Evolutionary conservation across 345 rosid genomes (phyloP), one percentile per base, ranked within the genome.

Genomic region (Syzygium oleosum): DNA sequence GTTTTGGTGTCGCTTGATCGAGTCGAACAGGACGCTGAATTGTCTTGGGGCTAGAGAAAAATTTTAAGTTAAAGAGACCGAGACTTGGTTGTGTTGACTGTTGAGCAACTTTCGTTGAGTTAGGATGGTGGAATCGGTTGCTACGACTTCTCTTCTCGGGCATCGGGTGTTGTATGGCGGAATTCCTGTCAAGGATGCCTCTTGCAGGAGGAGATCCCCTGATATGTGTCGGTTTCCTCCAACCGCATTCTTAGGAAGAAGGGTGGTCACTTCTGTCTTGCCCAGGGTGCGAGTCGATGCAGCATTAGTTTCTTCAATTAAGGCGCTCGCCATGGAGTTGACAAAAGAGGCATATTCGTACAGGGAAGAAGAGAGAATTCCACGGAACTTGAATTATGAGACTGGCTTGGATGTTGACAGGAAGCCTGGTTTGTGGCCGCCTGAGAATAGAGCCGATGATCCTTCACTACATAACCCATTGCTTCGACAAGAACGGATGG

Each of bases 401-500:
- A 84, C 84, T 84, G 98, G 93, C 22, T 52, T 91, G 5, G 92
- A 87, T 86, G 89, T 87, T 25, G 95, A 92, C 88, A 63, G 91
- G 78, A 96, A 94, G 85, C 95, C 96, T 0, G 92, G 94, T 22
- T 84, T 93, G 58, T 96, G 98, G 99, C 98, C 99, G 8, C 99
- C 97, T 3, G 94, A 93, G 89, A 98, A 96, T 90, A 93, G 91
- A 91, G 99, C 97, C 0, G 99, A 96, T 86, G 94, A 96, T 78
- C 93, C 98, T 63, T 93, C 98, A 0, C 87, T 96, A 87, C 98
- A 94, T 58, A 98, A 98, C 88, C 99, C 99, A 22, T 85, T 95
- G 89, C 96, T 96, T 84, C 93, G 99, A 87, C 99, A 95, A 79
- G 98, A 98, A 91, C 94, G 96, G 88, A 94, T 98, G 99, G 99